A percentile compares a stretch with the other conserved stretches of the same genome.
Conservation (phyloP, 2,329 filamentous ascomycete genomes). For the Venturia asperata region DNA sequence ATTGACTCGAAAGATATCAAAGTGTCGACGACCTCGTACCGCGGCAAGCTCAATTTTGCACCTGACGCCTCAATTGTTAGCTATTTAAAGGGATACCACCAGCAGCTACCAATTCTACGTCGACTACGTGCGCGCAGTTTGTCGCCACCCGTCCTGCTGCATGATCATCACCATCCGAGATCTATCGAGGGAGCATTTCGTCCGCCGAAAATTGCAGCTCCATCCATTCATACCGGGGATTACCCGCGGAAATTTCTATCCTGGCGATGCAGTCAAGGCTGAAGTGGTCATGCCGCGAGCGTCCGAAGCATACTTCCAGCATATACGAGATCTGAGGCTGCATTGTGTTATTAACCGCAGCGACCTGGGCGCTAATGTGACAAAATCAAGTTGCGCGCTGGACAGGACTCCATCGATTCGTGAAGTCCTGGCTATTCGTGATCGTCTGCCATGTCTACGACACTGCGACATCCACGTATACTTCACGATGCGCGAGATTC, state of each 20-base stretch:
- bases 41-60: not conserved
- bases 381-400: not conserved
- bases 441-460: not conserved
- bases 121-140: not conserved
- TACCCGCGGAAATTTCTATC: not conserved
- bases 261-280: not conserved
- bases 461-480: not conserved
- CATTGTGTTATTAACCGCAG: not conserved
- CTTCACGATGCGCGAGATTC: not conserved
- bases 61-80: not conserved
- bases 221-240: not conserved
- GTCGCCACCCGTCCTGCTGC: not conserved
- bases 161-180: slow-evolving; percentile 4
- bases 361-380: not conserved
- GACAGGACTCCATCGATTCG: not conserved
- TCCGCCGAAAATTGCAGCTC: not conserved
- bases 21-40: not conserved
- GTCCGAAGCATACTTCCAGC: not conserved
- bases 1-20: not conserved
- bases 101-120: not conserved
- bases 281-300: not conserved
- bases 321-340: slow-evolving; percentile 1
- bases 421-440: not conserved
- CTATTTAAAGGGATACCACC: not conserved
- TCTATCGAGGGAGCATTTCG: not conserved